phyloP scores from a whole-genome alignment of 75 land plant species.

The Ceratopteris richardii region DNA sequence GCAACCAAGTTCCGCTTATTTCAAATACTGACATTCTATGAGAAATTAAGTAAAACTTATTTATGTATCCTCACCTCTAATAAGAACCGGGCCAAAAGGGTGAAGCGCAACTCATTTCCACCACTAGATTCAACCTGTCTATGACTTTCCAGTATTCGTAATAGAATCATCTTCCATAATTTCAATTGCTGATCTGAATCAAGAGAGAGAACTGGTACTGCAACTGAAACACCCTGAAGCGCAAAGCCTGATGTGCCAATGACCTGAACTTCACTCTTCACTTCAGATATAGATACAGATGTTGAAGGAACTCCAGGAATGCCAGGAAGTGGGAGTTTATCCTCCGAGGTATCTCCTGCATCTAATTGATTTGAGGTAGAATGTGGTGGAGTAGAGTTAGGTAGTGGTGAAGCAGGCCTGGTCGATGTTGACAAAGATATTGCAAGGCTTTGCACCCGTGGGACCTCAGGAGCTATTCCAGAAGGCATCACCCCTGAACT shows the following conservation, averaged over 20 bases:
- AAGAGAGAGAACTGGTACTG: conserved; percentile 17
- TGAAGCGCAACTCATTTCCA: conserved; percentile 28
- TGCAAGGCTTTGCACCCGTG: no score
- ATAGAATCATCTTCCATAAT: conserved; percentile 18
- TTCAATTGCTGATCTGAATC: conserved; percentile 14
- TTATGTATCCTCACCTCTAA: conserved; percentile 12
- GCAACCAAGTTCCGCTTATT: background rate
- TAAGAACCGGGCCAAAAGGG: conserved; percentile 28
- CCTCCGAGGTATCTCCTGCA: background rate
- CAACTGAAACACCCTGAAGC: background rate
- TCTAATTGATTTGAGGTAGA: background rate
- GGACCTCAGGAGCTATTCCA: no score
- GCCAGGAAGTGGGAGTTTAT: background rate
- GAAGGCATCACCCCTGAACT: no score
- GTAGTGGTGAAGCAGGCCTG: no score
- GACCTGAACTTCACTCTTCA: background rate
- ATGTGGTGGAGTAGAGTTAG: no score
- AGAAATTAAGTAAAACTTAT: background rate
- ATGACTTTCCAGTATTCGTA: conserved; percentile 27
- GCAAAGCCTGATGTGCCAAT: background rate
- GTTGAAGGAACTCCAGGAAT: background rate
- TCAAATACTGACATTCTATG: background rate
- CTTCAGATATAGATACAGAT: background rate
- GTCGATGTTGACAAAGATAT: no score
- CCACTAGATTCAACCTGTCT: conserved; percentile 25